These are phyloP conservation scores for Saccharum hybrid DNA, from an alignment of 202 grass and related monocot genomes.

Conservation along the genomic window DNA sequence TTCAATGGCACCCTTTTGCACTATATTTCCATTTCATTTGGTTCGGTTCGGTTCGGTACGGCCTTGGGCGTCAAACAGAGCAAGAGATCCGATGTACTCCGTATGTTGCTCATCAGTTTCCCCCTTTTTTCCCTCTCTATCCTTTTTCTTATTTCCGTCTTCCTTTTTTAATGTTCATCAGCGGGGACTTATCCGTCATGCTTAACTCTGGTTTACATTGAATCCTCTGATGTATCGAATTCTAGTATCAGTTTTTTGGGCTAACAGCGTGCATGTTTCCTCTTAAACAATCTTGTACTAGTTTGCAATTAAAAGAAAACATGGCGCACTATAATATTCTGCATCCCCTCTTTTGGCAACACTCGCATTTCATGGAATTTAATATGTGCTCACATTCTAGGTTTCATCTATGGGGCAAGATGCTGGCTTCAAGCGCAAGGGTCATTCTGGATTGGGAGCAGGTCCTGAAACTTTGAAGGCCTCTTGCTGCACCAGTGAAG, in stretches of 20 bases:
- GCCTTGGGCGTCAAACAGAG: conserved; percentile 18
- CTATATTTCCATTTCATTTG: conserved; percentile 1
- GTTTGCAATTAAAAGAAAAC: not conserved
- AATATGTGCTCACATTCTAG: conserved; percentile 38
- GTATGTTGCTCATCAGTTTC: not conserved
- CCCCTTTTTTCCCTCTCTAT: not conserved
- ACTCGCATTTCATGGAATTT: not conserved
- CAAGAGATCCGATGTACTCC: conserved; percentile 20
- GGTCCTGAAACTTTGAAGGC: conserved; percentile 36
- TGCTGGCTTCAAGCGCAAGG: conserved; percentile 29
- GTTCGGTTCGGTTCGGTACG: not conserved
- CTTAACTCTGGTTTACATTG: not conserved
- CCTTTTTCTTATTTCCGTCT: not conserved
- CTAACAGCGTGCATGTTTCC: not conserved
- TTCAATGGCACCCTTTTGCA: not conserved
- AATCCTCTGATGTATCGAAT: not conserved
- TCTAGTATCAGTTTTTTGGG: not conserved
- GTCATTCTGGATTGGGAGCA: not conserved
- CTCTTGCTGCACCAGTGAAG: conserved; percentile 18
- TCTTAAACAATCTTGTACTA: not conserved
- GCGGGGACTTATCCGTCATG: not conserved
- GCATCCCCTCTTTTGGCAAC: conserved; percentile 3
- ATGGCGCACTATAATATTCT: not conserved
- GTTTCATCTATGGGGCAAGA: conserved; percentile 72
- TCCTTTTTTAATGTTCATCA: not conserved